Conservation (phyloP, 1,284 basidiomycete genomes). For the Trametes polyzona region DNA sequence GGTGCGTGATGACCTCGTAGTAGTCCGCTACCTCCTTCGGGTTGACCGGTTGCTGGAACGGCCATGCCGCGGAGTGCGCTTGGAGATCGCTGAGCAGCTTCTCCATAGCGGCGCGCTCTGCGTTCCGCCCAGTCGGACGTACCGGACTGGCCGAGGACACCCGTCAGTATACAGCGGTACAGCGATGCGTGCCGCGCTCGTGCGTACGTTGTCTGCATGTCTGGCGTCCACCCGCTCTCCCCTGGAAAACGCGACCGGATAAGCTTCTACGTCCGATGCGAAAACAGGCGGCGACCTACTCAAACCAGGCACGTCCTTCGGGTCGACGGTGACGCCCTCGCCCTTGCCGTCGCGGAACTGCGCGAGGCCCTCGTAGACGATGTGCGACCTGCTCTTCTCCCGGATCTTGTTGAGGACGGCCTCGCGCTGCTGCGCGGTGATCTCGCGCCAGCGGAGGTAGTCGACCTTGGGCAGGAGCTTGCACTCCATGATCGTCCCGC, state of each 20-base stretch:
- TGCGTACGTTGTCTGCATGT: constrained; percentile 70
- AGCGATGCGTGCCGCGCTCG: not conserved
- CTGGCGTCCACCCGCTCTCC: constrained; percentile 93
- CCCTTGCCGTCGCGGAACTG: constrained; percentile 70
- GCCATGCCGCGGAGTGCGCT: constrained; percentile 85
- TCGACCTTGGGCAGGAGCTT: constrained; percentile 91
- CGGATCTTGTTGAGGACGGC: constrained; percentile 90
- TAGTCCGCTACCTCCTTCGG: constrained; percentile 88
- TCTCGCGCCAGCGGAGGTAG: constrained; percentile 84
- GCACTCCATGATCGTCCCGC: constrained; percentile 99
- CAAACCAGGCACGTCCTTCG: constrained; percentile 83
- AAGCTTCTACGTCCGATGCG: not conserved
- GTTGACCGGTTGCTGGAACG: constrained; percentile 86
- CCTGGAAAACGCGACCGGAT: constrained; percentile 44
- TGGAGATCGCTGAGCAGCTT: constrained; percentile 85
- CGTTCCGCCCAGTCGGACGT: constrained; percentile 52
- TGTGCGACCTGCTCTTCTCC: constrained; percentile 84
- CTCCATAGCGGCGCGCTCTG: constrained; percentile 75
- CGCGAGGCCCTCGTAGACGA: constrained; percentile 83
- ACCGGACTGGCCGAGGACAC: constrained; percentile 10
- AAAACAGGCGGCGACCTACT: constrained; percentile 53
- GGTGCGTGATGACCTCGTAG: constrained; percentile 87
- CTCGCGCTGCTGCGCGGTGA: constrained; percentile 85
- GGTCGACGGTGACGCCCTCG: constrained; percentile 57
- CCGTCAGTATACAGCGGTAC: not conserved